phyloP scores from a whole-genome alignment of 306 rosid genomes.

The Cucumis sativus region Cucumber_9930_V3 NC_026661.2:9752501-9753000 shows the following conservation, averaged over 20 bases:
- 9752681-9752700: conserved; percentile 15
- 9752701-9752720: not conserved
- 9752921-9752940: not conserved
- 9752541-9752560: conserved; percentile 69
- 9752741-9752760: not conserved
- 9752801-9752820: not conserved
- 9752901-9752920: not conserved
- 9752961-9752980: not conserved
- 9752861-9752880: not conserved
- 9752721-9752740: not conserved
- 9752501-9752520: conserved; percentile 61
- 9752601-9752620: conserved; percentile 63
- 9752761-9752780: not conserved
- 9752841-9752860: conserved; percentile 3
- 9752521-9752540: conserved; percentile 13
- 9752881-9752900: not conserved
- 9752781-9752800: not conserved
- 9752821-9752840: not conserved
- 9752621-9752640: conserved; percentile 58
- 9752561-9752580: conserved; percentile 59
- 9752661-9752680: conserved; percentile 23
- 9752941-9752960: not conserved
- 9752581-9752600: conserved; percentile 45
- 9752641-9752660: conserved; percentile 71
- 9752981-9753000: not conserved